Base-by-base conservation (phyloP, 805 yeast species). In the baker's yeast (Saccharomyces cerevisiae) region DNA sequence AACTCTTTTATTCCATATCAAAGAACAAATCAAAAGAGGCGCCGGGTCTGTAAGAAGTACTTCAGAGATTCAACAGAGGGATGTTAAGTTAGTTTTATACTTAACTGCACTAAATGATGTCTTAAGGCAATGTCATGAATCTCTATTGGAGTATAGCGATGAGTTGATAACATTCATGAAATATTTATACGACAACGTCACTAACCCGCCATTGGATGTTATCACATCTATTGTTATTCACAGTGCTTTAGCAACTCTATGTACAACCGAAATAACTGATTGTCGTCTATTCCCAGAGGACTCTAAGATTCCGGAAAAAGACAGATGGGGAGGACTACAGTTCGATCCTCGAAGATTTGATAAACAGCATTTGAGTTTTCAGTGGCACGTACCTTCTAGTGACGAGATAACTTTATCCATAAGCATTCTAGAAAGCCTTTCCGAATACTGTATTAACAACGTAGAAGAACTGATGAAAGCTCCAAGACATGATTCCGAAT, bases 21-120 rank as follows among this genome's bases (percentile, higher is more conserved):
- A 75, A 41, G 81, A 77, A 32, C 96, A 92, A 64, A 75, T 92
- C 22, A 72, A 73, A 10, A 88, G 84, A 59, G 87, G 91, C 58
- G 97, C 97, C 0, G 98, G 97, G 2, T 70, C 79, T 0, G 73
- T 83, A 0, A 78, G 96, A 66, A 81, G 76, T 4, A 81, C 85
- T 0, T 73, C 78, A 6, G 91, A 86, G 30, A 75, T 86, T 27
- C 75, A 83, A 28, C 87, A 87, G n/a, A 77, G 90, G 46, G 98
- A 94, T 68, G 85, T 84, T 30, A 79, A 84, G 21, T 70, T 94
- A 8, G 81, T 82, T 30, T 82, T 96, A 81, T 80, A 84, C 63
- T 66, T 88, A 31, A 78, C 84, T 2, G 79, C 89, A 2, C 69
- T 91, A 47, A 82, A 84, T 63, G 91, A 89, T 65, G 74, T 84